A percentile compares a stretch with the other conserved stretches of the same genome.
Conservation (phyloP, 2,329 filamentous ascomycete species). For the Diaporthe citri region DNA sequence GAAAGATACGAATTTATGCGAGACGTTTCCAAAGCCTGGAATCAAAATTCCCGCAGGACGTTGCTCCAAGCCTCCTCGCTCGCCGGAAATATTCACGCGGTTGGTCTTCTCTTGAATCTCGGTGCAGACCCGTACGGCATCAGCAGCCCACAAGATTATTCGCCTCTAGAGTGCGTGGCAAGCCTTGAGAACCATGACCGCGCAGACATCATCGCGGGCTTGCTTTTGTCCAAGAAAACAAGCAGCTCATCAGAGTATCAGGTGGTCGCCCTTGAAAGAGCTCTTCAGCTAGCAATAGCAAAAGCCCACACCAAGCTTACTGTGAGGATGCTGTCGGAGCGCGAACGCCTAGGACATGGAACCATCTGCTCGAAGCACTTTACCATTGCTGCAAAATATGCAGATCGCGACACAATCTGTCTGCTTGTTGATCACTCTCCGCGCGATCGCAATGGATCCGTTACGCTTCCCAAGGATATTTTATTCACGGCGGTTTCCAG, state of each 20-base stretch:
- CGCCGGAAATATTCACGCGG: background rate
- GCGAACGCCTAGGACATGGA: background rate
- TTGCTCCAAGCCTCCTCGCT: too few relatives aligned
- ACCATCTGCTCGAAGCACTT: background rate
- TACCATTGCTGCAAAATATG: background rate
- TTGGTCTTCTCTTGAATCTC: background rate
- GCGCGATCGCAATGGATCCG: fast-evolving
- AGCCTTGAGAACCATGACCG: fast-evolving
- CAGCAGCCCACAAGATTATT: fast-evolving
- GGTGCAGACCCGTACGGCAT: background rate
- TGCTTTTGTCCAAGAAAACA: background rate
- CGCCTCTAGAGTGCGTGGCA: background rate
- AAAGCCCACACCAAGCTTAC: background rate
- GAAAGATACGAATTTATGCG: too few relatives aligned
- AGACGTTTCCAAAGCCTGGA: too few relatives aligned
- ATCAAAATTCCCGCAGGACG: too few relatives aligned
- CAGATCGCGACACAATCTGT: background rate
- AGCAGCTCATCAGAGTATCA: too few relatives aligned
- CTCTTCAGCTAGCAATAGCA: background rate
- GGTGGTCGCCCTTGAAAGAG: too few relatives aligned
- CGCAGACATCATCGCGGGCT: background rate
- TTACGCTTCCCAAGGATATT: background rate
- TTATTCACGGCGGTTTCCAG: background rate
- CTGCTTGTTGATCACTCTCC: background rate
- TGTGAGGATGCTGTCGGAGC: background rate